phyloP scores from a whole-genome alignment of 192 early-diverging fungal genomes.

The Coemansia sp. region DNA sequence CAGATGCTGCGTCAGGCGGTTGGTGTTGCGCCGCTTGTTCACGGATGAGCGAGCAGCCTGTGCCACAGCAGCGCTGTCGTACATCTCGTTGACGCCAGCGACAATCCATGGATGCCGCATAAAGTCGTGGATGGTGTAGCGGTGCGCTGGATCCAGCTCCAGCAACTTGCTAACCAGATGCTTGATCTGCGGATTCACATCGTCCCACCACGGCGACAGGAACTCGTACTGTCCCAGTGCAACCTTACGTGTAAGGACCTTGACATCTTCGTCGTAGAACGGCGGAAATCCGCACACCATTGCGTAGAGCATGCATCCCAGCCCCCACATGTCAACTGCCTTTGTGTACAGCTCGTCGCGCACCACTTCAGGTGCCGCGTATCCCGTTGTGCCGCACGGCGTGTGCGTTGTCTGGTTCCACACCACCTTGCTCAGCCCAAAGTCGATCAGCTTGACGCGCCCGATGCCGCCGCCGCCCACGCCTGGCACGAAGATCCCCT shows the following conservation, averaged over 20 bases:
- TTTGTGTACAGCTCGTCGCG: conserved; percentile 77
- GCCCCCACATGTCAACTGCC: conserved; percentile 84
- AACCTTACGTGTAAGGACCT: conserved; percentile 79
- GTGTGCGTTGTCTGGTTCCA: conserved; percentile 83
- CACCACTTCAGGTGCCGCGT: conserved; percentile 92
- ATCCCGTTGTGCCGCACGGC: conserved; percentile 90
- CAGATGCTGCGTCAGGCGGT: conserved; percentile 31
- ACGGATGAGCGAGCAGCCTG: conserved; percentile 41
- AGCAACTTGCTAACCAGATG: conserved; percentile 71
- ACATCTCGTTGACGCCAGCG: conserved; percentile 44
- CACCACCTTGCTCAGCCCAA: conserved; percentile 85
- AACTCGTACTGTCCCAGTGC: conserved; percentile 82
- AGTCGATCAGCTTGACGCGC: conserved; percentile 82
- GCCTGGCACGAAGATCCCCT: conserved; percentile 70
- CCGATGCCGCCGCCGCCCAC: conserved; percentile 85
- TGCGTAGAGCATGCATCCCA: conserved; percentile 85
- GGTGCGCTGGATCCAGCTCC: conserved; percentile 66
- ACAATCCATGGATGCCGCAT: conserved; percentile 78
- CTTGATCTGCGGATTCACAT: conserved; percentile 73
- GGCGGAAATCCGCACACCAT: conserved; percentile 80
- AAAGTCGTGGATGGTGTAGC: conserved; percentile 80
- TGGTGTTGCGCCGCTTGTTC: conserved; percentile 36
- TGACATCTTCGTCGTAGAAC: conserved; percentile 80
- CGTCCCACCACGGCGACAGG: conserved; percentile 89
- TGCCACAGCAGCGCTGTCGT: conserved; percentile 39